Conservation (phyloP, 2,329 filamentous ascomycete species). For the Microdochium bolleyi region DNA sequence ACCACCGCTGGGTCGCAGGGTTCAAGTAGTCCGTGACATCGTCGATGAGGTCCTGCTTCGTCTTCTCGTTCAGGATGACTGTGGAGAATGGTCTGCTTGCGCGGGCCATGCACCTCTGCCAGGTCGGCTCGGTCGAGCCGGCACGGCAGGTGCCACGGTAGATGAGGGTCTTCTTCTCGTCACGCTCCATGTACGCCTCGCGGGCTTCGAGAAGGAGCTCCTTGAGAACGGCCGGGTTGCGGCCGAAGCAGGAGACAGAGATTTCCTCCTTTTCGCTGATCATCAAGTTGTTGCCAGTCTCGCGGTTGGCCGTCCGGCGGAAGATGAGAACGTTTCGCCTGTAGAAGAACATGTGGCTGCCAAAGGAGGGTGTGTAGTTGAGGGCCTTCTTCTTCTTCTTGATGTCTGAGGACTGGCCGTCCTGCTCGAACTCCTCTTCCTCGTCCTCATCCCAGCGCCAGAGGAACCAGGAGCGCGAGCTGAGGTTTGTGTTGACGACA, state of each 20-base stretch:
- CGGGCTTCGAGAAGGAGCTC: constrained; percentile 53
- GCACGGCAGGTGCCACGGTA: constrained; percentile 46
- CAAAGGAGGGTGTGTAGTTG: constrained; percentile 59
- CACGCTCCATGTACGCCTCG: constrained; percentile 43
- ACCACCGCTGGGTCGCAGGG: constrained; percentile 64
- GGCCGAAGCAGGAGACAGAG: constrained; percentile 52
- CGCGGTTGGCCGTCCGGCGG: constrained; percentile 39
- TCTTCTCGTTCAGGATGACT: constrained; percentile 53
- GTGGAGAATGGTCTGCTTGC: constrained; percentile 55
- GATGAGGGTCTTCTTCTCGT: constrained; percentile 56
- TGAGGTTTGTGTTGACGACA: constrained; percentile 56
- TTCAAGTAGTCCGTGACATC: constrained; percentile 58
- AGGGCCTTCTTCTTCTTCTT: constrained; percentile 39
- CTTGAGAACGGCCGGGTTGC: constrained; percentile 52
- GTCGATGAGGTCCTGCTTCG: constrained; percentile 50
- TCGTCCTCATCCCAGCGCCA: constrained; percentile 36
- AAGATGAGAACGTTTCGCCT: constrained; percentile 50
- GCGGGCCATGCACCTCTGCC: constrained; percentile 56
- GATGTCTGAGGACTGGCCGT: constrained; percentile 19
- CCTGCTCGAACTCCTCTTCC: constrained; percentile 35
- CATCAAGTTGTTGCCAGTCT: constrained; percentile 27
- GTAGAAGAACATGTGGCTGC: constrained; percentile 63
- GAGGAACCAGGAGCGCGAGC: constrained; percentile 41
- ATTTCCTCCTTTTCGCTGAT: constrained; percentile 51
- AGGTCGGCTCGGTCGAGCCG: constrained; percentile 34